Evolutionary conservation across 2,329 filamentous ascomycete genomes (phyloP).

Genomic region (Cytospora schulzeri): DNA sequence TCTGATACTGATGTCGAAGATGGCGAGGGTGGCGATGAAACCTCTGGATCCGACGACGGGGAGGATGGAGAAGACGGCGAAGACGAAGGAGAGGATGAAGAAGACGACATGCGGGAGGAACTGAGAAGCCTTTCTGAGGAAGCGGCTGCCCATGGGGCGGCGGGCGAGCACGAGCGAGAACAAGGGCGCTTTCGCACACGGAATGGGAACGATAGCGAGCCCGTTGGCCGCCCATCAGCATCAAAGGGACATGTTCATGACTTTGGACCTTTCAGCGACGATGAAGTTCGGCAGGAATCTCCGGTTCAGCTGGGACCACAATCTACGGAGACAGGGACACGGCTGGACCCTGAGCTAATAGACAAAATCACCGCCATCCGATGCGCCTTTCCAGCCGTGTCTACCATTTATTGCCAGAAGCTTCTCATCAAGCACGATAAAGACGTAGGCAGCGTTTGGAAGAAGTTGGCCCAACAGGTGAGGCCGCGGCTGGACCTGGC

Average conservation of each 20-base stretch:
- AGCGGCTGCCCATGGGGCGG: conserved; percentile 28
- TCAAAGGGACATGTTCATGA: conserved; percentile 1
- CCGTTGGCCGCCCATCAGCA: background rate
- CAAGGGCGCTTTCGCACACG: conserved; percentile 13
- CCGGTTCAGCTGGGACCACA: background rate
- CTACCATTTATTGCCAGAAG: conserved; percentile 40
- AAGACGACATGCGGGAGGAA: conserved; percentile 44
- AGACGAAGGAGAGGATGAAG: conserved; percentile 27
- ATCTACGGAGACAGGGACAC: background rate
- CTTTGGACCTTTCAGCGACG: conserved; percentile 4
- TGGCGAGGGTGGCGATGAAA: conserved; percentile 16
- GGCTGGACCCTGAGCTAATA: conserved; percentile 16
- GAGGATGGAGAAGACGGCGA: conserved; percentile 31
- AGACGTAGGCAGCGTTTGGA: conserved; percentile 43
- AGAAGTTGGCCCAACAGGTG: conserved; percentile 38
- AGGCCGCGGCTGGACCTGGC: conserved; percentile 33
- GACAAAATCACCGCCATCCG: conserved; percentile 31
- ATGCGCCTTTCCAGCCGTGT: conserved; percentile 47
- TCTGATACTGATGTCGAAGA: conserved; percentile 16
- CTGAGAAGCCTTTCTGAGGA: conserved; percentile 31
- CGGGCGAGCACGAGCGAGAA: background rate
- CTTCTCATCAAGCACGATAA: conserved; percentile 39
- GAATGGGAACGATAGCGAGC: conserved; percentile 37
- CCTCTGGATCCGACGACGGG: conserved; percentile 32
- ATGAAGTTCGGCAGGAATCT: background rate